Base-by-base conservation (phyloP, 352 stramenopile genomes). In the Pythium apleroticum region DNA sequence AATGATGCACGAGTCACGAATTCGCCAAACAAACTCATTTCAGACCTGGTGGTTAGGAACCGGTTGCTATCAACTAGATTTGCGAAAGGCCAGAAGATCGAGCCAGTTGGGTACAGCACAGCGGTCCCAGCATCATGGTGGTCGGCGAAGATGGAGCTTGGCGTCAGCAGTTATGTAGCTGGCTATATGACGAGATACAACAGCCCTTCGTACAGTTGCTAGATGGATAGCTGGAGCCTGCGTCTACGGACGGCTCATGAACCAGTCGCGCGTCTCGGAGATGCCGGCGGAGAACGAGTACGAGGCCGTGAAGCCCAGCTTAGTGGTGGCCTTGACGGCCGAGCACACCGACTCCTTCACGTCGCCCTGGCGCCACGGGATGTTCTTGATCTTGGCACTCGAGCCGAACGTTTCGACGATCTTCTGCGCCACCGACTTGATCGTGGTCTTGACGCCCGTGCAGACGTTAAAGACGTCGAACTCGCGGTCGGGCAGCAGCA, bases 391-490 rank as follows among this genome's bases (percentile, higher is more conserved):
- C 35, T 65, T 70, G 17, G 84, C 84, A 11, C 75, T 77, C 11
- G 86, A 93, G 9, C 63, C 65, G 46, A 91, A 95, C 52, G 80
- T 84, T 50, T 89, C 82, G 14, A 90, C 71, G 56, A 95, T 87
- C 30, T 72, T 72, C 63, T 88, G 31, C 4, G 84, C 86, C 24
- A 92, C 76, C 27, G 69, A 78, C 50, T 82, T 84, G 45, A 95
- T 73, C 12, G 82, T 73, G 31, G 80, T 89, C 71, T 90, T 91
- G 54, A 88, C 46, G 20, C 84, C 86, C 28, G 84, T 95, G 73
- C 84, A 95, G 54, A 95, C 82, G 63, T 95, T 95, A 56, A 92
- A 95, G 22, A 91, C 84, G 60, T 95, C 80, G 55, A 91, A 95
- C 39, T 87, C 73, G 31, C 83, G 68, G 68, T 88, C 74, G 31